Evolutionary conservation across 1,284 basidiomycete genomes (phyloP), one percentile per base, ranked within the genome.

Genomic region (Cutaneotrichosporon sp.): DNA sequence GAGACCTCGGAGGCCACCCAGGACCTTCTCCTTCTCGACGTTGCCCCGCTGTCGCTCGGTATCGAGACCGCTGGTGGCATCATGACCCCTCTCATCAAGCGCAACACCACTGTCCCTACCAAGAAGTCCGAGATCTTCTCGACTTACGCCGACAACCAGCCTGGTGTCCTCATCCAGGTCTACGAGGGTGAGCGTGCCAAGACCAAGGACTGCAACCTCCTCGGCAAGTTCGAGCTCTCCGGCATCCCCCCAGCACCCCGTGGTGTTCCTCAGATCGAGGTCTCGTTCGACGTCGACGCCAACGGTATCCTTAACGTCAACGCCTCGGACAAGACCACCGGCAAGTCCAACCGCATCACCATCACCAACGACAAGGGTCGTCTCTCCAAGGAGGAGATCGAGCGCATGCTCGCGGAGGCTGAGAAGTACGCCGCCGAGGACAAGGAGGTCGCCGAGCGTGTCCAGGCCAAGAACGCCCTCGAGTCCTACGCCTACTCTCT

Each of bases 291-390:
- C 70, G 91, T 98, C 61, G 94, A 97, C 71, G 93, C 94, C 74
- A 97, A 97, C 80, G 90, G 90, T 81, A 96, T 97, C 76, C 77
- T 97, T 67, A 97, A 96, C 78, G 94, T 97, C 68, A 63, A 61
- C 62, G 93, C 94, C 33, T 81, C 87, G 54, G 94, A 97, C 80
- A 97, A 97, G 84, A 93, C 91, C 27, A 96, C 94, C 62, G 94
- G 96, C 70, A 97, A 53, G 56, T 68, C 63, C 8, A 55, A 51
- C 48, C 86, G 87, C 68, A 96, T 97, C 78, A 96, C 90, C 66
- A 96, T 97, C 79, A 94, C 90, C 74, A 97, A 97, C 77, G 91
- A 96, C 81, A 96, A 97, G 82, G 94, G 94, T 16, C 92, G 94
- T 78, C 81, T 98, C 53, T 92, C 89, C 67, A 94, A 94, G 81